Evolutionary conservation across 495 filamentous ascomycete species (phyloP).

Genomic region (Penicillium manginii): DNA sequence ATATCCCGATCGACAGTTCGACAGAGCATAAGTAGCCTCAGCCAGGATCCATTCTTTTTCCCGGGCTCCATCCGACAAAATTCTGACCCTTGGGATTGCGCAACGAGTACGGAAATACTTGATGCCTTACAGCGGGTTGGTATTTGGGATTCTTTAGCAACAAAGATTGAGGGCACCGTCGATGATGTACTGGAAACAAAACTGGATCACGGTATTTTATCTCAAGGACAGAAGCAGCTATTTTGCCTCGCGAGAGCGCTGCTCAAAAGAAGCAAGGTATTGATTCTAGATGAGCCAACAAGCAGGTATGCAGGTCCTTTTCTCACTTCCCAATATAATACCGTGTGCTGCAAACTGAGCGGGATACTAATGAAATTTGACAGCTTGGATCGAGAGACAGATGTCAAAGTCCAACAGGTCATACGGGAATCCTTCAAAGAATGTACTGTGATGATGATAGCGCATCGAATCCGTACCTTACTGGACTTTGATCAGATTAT

Average conservation of each 20-base stretch:
- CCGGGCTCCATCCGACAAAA: slow-evolving; percentile 59
- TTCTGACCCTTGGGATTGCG: slow-evolving; percentile 47
- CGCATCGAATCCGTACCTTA: slow-evolving; percentile 83
- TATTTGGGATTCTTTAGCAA: slow-evolving; percentile 17
- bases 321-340: background rate
- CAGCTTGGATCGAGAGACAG: slow-evolving; percentile 84
- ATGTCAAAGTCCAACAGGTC: slow-evolving; percentile 82
- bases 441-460: slow-evolving; percentile 85
- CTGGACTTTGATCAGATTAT: slow-evolving; percentile 89
- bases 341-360: background rate
- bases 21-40: slow-evolving; percentile 58
- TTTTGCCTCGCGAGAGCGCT: slow-evolving; percentile 61
- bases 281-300: slow-evolving; percentile 51
- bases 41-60: slow-evolving; percentile 63
- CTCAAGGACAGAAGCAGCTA: slow-evolving; percentile 61
- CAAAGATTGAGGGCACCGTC: background rate
- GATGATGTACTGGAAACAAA: slow-evolving; percentile 55
- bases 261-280: slow-evolving; percentile 43
- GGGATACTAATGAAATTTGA: slow-evolving; percentile 66
- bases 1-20: slow-evolving; percentile 52
- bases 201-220: slow-evolving; percentile 42
- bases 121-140: slow-evolving; percentile 46
- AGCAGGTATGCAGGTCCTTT: slow-evolving; percentile 38
- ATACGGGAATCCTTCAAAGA: slow-evolving; percentile 68
- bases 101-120: slow-evolving; percentile 37